Evolutionary conservation across 1,284 basidiomycete species (phyloP).

Genomic region (Heimioporus punctisporus): DNA sequence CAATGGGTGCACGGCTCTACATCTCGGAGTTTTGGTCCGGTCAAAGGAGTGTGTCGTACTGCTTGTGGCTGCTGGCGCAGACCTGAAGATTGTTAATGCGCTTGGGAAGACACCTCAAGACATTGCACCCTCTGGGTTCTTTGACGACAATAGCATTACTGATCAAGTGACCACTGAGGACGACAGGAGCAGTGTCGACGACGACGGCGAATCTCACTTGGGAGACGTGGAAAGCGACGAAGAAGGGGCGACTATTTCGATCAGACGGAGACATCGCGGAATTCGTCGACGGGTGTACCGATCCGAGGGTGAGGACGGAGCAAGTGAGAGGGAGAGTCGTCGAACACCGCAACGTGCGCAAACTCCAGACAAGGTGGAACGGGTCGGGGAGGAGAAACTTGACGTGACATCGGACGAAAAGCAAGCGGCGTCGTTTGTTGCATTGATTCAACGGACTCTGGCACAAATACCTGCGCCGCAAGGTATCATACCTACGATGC

Average conservation of each 20-base stretch:
- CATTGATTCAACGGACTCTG: constrained; percentile 74
- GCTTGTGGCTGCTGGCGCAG: constrained; percentile 81
- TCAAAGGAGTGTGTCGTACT: constrained; percentile 68
- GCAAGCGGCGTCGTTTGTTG: constrained; percentile 68
- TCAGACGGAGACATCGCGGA: constrained; percentile 32
- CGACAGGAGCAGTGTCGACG: constrained; percentile 32
- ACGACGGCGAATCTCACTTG: constrained; percentile 67
- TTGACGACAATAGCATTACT: constrained; percentile 45
- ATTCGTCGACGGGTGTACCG: constrained; percentile 32
- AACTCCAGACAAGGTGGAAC: constrained; percentile 22
- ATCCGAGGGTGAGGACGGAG: constrained; percentile 30
- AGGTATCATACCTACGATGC: constrained; percentile 56
- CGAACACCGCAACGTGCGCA: constrained; percentile 10
- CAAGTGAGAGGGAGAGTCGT: constrained; percentile 17
- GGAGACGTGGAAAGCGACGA: constrained; percentile 72
- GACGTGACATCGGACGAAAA: constrained; percentile 55
- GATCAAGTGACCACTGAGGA: constrained; percentile 35
- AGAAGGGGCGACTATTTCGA: constrained; percentile 39
- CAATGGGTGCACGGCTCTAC: constrained; percentile 91
- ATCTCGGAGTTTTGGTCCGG: constrained; percentile 80
- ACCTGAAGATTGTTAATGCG: constrained; percentile 73
- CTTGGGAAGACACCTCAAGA: constrained; percentile 84
- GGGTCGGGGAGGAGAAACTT: constrained; percentile 14
- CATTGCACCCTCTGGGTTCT: constrained; percentile 65
- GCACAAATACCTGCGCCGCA: constrained; percentile 67